Evolutionary conservation across 257 asterid genomes (phyloP), one percentile per base, ranked within the genome.

Genomic region (Lantana camara): DNA sequence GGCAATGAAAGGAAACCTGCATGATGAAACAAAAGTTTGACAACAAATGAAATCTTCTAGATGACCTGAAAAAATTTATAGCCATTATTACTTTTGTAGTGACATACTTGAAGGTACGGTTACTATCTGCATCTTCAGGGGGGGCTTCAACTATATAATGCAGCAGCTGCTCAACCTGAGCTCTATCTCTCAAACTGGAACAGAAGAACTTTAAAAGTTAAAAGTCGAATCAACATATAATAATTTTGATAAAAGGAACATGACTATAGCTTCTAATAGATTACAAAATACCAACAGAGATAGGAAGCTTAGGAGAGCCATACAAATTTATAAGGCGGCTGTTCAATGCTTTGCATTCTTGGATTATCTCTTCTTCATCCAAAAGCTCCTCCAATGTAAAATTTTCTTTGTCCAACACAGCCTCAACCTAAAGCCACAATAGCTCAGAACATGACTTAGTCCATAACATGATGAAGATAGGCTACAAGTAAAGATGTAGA

Each of bases 271-370:
- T 65, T 59, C 41, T 42, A 52, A 66, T 58, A 49, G 2, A 5
- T 27, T 27, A 27, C 2, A 27, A 41, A 15, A 23, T 42, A 30
- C 34, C 35, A 71, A 74, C n/a, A 57, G 34, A 67, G 34, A 68
- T 20, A 46, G 32, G 45, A 22, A 60, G 64, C 55, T 21, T 56
- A 74, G 71, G 49, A n/a, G n/a, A n/a, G 52, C 19, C 80, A 65
- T 94, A 94, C 99, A 94, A 94, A 77, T 94, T 94, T 73, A 94
- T 86, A 46, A 94, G 99, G 64, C 99, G 96, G 54, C 95, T 83
- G 84, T 94, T 94, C 63, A 94, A 77, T 67, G 96, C 95, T 80
- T 94, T 94, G 97, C 99, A 94, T 75, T 94, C 99, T 88, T 94
- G 99, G 69, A 94, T 90, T 69, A 88, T 88, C 83, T 94, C 99